Conservation (phyloP, 768 basidiomycete species). For the Gymnopilus junonius region DNA sequence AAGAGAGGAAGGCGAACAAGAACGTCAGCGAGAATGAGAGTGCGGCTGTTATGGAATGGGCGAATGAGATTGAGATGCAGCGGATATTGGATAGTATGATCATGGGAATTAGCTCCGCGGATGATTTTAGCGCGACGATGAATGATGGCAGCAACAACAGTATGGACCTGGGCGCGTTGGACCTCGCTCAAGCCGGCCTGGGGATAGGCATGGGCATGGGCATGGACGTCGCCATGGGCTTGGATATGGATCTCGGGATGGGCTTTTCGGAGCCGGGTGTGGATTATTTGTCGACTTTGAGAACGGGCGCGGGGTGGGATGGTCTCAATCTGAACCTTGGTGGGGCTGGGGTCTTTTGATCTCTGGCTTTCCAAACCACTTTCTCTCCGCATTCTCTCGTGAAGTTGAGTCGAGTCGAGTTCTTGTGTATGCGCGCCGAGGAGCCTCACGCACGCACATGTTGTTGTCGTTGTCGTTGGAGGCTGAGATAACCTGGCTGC, state of each 20-base stretch:
- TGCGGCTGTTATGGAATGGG: slow-evolving; percentile 32
- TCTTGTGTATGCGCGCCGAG: slow-evolving; percentile 14
- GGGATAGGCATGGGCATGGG: slow-evolving; percentile 7
- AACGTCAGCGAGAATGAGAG: slow-evolving; percentile 27
- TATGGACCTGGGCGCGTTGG: background rate
- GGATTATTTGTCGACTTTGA: slow-evolving; percentile 1
- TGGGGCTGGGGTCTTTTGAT: slow-evolving; percentile 22
- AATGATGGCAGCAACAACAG: too few relatives aligned
- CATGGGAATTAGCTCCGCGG: slow-evolving; percentile 18
- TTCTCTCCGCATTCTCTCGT: background rate
- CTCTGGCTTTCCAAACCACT: background rate
- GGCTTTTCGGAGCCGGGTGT: slow-evolving; percentile 1
- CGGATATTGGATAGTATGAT: slow-evolving; percentile 51
- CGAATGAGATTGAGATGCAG: slow-evolving; percentile 62
- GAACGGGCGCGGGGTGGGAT: slow-evolving; percentile 23
- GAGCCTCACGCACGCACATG: background rate
- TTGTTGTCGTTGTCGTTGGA: background rate
- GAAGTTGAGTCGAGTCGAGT: background rate
- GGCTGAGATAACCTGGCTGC: slow-evolving; percentile 8
- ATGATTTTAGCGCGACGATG: background rate
- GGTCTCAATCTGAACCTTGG: too few relatives aligned
- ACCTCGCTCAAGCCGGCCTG: background rate
- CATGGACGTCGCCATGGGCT: slow-evolving; percentile 5
- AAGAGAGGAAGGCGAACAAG: background rate
- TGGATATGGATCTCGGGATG: slow-evolving; percentile 12